Evolutionary conservation across 73 alveolate genomes (phyloP).

Genomic region (Tetrahymena malaccensis): DNA sequence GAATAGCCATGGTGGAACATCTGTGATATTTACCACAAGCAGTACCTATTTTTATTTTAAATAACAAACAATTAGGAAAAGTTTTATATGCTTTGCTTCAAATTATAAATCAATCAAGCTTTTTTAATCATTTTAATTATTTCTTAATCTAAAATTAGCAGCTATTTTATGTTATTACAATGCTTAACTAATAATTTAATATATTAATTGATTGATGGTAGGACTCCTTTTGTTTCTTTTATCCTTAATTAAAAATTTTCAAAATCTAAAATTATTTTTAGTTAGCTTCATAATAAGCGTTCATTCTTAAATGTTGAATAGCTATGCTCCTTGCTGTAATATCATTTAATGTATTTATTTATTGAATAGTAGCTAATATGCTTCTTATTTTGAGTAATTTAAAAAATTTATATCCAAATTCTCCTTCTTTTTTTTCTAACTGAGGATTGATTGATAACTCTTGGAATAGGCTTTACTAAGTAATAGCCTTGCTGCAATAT

Average conservation of each 20-base stretch:
- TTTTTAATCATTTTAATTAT: too few species aligned
- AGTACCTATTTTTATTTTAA: slow-evolving; percentile 47
- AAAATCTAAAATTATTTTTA: too few species aligned
- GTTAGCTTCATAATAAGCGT: background rate
- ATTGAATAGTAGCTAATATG: too few species aligned
- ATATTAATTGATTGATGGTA: too few species aligned
- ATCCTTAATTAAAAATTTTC: background rate
- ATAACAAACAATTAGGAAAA: slow-evolving; percentile 18
- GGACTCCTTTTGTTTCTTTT: too few species aligned
- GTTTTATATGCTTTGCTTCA: background rate
- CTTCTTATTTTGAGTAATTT: background rate
- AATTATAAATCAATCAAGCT: background rate
- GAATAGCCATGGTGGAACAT: slow-evolving; percentile 77
- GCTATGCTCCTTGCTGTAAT: background rate
- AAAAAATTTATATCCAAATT: background rate
- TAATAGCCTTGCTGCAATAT: background rate
- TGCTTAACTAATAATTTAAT: too few species aligned
- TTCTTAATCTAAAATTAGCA: background rate
- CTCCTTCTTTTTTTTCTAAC: background rate
- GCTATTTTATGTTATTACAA: background rate
- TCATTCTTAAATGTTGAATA: background rate
- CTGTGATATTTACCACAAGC: slow-evolving; percentile 96
- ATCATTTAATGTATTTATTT: background rate
- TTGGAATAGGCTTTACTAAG: background rate
- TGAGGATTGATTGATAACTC: too few species aligned